Base-by-base conservation (phyloP, 352 stramenopile genomes). In the Phytophthora pinifolia region DNA sequence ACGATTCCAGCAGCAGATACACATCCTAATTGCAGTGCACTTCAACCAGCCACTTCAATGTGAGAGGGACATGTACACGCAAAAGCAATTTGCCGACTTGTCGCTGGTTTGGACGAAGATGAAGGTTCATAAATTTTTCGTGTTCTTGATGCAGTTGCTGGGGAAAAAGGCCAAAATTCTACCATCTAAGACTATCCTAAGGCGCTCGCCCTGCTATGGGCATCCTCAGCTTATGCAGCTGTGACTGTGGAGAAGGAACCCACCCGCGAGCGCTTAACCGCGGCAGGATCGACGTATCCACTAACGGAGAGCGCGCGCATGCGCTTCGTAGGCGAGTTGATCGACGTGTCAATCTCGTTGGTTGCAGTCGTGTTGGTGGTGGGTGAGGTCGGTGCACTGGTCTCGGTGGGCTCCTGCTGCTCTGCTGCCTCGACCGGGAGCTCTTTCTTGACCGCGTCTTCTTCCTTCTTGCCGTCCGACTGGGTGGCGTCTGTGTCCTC, bases 291-390 rank as follows among this genome's bases (percentile, higher is more conserved):
- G 44, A 72, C 58, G 46, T 66, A 84, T 38, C 65, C 72, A 65
- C 72, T 88, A 35, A 90, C 77, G 9, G 77, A 88, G 25, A 90
- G 66, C 31, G 80, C 76, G 33, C 80, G 80, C 67, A 88, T 86
- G 38, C 80, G 80, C 63, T 91, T 91, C n/a, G 72, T 88, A 13
- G 78, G 78, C 30, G 78, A 90, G 56, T 68, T 83, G 25, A 76
- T 74, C 4, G 68, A 49, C 35, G 67, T 50, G 43, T 86, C 75
- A 20, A 61, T 74, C 45, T 69, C 58, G 20, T 49, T 61, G 42
- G 59, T 71, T 9, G 39, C 36, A 17, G 38, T 53, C 7, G 53
- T 50, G 17, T 33, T 54, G 30, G 59, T 50, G 17, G 37, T 54
- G 30, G 59, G 43, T 18, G 58, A 52, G 2, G 47, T 50, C 38